Evolutionary conservation across 352 stramenopile genomes (phyloP).

Genomic region (Phytophthora sansomeana): DNA sequence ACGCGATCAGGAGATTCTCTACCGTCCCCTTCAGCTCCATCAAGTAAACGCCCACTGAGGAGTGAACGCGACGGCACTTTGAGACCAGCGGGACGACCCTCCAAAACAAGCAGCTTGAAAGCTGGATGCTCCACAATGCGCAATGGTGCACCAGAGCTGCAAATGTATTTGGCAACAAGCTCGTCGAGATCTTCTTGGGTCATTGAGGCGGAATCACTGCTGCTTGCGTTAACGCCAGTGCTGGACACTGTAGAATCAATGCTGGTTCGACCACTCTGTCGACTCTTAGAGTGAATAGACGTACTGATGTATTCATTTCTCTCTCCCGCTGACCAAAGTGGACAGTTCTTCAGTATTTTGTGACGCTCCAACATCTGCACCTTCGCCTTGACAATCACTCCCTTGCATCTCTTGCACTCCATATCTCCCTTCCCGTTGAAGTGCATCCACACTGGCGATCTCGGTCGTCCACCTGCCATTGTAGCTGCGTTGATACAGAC

Average conservation of each 20-base stretch:
- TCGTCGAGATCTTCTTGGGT: conserved; percentile 1
- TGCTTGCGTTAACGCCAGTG: not conserved
- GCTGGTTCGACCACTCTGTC: too few relatives aligned
- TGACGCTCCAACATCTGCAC: conserved; percentile 21
- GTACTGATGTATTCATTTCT: too few relatives aligned
- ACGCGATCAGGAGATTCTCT: too few relatives aligned
- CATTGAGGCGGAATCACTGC: not conserved
- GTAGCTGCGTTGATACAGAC: not conserved
- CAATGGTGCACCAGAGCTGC: not conserved
- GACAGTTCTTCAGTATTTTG: conserved; percentile 6
- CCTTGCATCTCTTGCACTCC: conserved; percentile 13
- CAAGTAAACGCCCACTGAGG: not conserved
- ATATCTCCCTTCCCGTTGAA: conserved; percentile 5
- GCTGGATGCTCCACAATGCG: not conserved
- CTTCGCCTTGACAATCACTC: conserved; percentile 12
- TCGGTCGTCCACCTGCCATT: conserved; percentile 5
- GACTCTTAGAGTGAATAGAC: too few relatives aligned
- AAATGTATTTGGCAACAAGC: conserved; percentile 1
- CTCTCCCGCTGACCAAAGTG: not conserved
- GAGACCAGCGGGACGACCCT: not conserved
- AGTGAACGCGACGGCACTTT: not conserved
- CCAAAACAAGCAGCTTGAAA: not conserved
- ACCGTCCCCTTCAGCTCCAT: too few relatives aligned
- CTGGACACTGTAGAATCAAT: too few relatives aligned
- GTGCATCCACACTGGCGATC: conserved; percentile 3